Evolutionary conservation across 2,329 filamentous ascomycete species (phyloP).

Genomic region (Colletotrichum chlorophyti): DNA sequence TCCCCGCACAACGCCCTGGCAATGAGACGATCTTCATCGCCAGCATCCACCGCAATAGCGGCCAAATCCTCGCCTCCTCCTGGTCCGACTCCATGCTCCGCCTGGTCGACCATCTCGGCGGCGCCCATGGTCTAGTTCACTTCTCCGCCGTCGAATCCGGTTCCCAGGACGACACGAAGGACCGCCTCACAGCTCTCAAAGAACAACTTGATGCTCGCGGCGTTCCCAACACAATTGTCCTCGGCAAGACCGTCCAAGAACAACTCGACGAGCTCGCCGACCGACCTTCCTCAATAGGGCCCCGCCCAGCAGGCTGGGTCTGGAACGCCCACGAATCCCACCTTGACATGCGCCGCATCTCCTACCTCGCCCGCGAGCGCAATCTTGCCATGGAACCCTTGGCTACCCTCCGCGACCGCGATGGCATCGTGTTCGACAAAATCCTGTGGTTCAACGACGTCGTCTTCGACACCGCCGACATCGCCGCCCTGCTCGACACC

Average conservation of each 20-base stretch:
- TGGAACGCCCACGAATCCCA: conserved; percentile 54
- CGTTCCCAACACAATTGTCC: conserved; percentile 60
- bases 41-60: conserved; percentile 70
- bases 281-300: conserved; percentile 35
- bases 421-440: conserved; percentile 59
- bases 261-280: conserved; percentile 62
- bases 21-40: conserved; percentile 65
- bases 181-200: conserved; percentile 33
- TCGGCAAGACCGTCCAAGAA: conserved; percentile 60
- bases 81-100: conserved; percentile 67
- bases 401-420: conserved; percentile 46
- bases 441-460: conserved; percentile 69
- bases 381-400: conserved; percentile 70
- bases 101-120: conserved; percentile 49
- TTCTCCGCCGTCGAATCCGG: conserved; percentile 73
- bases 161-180: conserved; percentile 70
- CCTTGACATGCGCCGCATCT: conserved; percentile 68
- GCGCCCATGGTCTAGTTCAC: conserved; percentile 60
- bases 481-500: conserved; percentile 60
- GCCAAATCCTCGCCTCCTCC: conserved; percentile 62
- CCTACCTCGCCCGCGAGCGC: conserved; percentile 69
- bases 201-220: conserved; percentile 51
- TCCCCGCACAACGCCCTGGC: neutral
- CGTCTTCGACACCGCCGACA: conserved; percentile 59
- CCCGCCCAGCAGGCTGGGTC: conserved; percentile 64